These are phyloP conservation scores for Inga laurina DNA, from an alignment of 306 rosid species.

Conservation along the genomic window DNA sequence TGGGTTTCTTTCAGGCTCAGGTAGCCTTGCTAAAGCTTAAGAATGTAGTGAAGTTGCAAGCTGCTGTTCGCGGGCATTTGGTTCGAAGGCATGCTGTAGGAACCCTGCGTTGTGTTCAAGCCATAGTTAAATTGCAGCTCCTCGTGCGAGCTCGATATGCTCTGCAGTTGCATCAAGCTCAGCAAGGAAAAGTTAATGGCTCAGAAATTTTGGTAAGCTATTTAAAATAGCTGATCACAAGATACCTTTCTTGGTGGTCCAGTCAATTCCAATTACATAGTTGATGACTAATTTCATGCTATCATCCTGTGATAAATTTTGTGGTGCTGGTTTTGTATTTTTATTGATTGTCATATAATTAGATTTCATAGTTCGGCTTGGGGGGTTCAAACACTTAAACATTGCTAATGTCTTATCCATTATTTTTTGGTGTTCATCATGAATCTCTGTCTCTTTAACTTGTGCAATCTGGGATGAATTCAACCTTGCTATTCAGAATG, in stretches of 20 bases:
- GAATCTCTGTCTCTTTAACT: not conserved
- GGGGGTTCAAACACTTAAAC: not conserved
- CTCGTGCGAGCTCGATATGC: slow-evolving; percentile 80
- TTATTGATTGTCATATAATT: not conserved
- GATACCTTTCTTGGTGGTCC: not conserved
- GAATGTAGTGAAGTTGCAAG: slow-evolving; percentile 85
- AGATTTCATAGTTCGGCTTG: not conserved
- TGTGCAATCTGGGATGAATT: not conserved
- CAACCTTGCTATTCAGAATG: not conserved
- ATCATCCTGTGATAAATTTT: not conserved
- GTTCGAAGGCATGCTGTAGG: slow-evolving; percentile 90
- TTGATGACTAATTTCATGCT: not conserved
- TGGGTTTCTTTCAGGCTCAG: slow-evolving; percentile 57
- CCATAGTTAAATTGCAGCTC: slow-evolving; percentile 81
- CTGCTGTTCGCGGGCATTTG: slow-evolving; percentile 91
- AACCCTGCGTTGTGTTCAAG: slow-evolving; percentile 88
- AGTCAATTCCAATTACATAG: slow-evolving; percentile 10
- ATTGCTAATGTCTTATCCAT: not conserved
- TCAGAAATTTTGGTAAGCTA: slow-evolving; percentile 52
- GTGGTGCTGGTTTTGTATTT: not conserved
- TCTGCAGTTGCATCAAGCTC: slow-evolving; percentile 33
- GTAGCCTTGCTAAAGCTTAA: slow-evolving; percentile 51
- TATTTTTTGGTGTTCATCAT: not conserved
- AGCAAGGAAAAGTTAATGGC: slow-evolving; percentile 32
- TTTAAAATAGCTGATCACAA: slow-evolving; percentile 19